Conservation (phyloP, 2,329 filamentous ascomycete genomes). For the Albifimbria verrucaria region DNA sequence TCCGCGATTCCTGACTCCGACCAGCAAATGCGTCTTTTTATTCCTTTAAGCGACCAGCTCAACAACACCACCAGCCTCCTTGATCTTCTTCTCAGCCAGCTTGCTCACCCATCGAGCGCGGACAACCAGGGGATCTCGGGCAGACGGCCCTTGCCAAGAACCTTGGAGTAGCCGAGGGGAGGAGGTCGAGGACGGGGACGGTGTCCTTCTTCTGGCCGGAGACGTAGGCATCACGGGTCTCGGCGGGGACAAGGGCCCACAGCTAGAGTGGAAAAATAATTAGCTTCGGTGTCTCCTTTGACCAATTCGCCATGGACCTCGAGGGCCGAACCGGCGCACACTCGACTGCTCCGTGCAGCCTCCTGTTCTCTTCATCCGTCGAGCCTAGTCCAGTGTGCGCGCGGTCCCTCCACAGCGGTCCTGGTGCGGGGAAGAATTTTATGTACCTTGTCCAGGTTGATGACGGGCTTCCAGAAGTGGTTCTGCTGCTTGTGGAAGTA, state of each 20-base stretch:
- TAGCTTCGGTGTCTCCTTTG: background rate
- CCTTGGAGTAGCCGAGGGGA: conserved; percentile 97
- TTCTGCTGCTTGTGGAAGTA: conserved; percentile 96
- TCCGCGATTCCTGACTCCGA: conserved; percentile 29
- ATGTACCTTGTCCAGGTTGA: conserved; percentile 96
- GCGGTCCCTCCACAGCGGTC: conserved; percentile 7
- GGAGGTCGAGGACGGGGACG: conserved; percentile 96
- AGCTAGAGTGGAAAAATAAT: conserved; percentile 55
- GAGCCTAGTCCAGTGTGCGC: background rate
- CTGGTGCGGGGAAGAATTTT: conserved; percentile 8
- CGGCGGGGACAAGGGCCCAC: conserved; percentile 88
- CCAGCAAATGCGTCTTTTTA: too few species aligned
- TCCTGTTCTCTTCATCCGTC: background rate
- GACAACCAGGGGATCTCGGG: conserved; percentile 89
- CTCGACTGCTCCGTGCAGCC: too few species aligned
- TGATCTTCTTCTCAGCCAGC: conserved; percentile 98
- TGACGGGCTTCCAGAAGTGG: conserved; percentile 96
- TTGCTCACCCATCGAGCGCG: conserved; percentile 93
- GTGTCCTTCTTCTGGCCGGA: conserved; percentile 77
- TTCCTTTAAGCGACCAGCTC: conserved; percentile 79
- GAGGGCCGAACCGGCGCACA: too few species aligned
- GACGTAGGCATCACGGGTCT: conserved; percentile 92
- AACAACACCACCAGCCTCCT: conserved; percentile 91
- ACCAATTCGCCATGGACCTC: background rate
- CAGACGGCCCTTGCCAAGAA: conserved; percentile 96